Evolutionary conservation across 805 yeast species (phyloP), one percentile per base, ranked within the genome.

Genomic region (Barnettozyma sucrosica): DNA sequence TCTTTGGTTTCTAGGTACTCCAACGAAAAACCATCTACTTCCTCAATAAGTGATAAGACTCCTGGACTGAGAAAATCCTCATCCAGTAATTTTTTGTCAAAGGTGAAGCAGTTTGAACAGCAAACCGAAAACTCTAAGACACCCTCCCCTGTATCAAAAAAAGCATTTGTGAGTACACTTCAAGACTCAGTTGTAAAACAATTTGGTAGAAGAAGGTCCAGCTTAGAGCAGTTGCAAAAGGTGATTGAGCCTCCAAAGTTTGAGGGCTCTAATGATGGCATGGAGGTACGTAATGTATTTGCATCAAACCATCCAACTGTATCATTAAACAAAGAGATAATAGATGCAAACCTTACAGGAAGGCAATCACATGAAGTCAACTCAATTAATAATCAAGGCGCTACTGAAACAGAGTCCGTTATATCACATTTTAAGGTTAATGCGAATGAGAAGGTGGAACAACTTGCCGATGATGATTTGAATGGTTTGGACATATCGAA

Each of bases 61-160:
- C 43, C 53, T 1, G 36, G 41, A 4, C 50, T 57, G 55, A 56
- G 63, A 53, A 61, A 54, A 37, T 55, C 61, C 2, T 59, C 65
- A 6, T 61, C 64, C 1, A 49, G 53, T 10, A 60, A 58, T 42
- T 63, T 66, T 13, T 50, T 66, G 32, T 61, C 65, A 4, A 58
- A 59, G 45, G 63, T 63, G 42, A 64, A 51, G 53, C 67, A 62
- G 41, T 61, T 58, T 46, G 68, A 61, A 34, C 60, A 56, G 39
- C 61, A 54, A 40, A 30, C 40, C 2, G 41, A 33, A 4, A 43
- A 49, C 2, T 45, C 56, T 4, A 51, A 47, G 45, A 56, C 55
- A 20, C 47, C 56, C 18, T 44, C 50, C 1, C 47, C 51, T 14
- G 13, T 14, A n/a, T 20, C 47, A 2, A 51, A 41, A 36, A 51